Conservation (phyloP, 495 filamentous ascomycete genomes). For the Articulospora tetracladia region DNA sequence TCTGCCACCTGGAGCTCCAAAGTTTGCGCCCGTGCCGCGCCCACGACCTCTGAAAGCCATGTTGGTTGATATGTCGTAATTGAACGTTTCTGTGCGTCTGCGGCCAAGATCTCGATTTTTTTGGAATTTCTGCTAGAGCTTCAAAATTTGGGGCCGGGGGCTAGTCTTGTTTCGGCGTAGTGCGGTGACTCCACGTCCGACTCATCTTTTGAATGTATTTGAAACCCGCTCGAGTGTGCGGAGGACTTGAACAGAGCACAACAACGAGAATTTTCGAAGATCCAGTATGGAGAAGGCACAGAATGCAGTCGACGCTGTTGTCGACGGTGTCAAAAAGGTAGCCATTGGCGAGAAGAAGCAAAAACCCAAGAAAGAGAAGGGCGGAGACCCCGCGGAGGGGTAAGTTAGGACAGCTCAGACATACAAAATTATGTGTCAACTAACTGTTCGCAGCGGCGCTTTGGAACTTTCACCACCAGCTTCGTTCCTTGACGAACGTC, state of each 20-base stretch:
- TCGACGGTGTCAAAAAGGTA: slow-evolving; percentile 46
- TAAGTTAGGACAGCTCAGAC: slow-evolving; percentile 10
- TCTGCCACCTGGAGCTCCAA: slow-evolving; percentile 39
- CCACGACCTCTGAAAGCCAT: slow-evolving; percentile 30
- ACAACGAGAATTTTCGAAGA: background rate
- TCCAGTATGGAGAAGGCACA: slow-evolving; percentile 26
- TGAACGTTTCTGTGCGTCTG: background rate
- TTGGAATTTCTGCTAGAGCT: slow-evolving; percentile 4
- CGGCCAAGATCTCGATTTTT: background rate
- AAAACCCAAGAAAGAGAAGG: slow-evolving; percentile 46
- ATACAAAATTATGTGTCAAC: background rate
- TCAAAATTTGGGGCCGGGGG: slow-evolving; percentile 4
- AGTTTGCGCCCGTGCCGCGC: slow-evolving; percentile 29
- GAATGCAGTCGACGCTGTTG: slow-evolving; percentile 29
- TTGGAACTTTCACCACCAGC: slow-evolving; percentile 66
- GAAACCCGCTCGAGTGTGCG: background rate
- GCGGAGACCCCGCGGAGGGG: slow-evolving; percentile 34
- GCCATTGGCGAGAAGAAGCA: slow-evolving; percentile 38
- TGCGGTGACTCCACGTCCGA: background rate
- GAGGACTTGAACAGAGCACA: background rate
- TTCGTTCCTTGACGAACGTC: slow-evolving; percentile 76
- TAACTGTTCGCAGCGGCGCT: slow-evolving; percentile 8
- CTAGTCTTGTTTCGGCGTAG: background rate
- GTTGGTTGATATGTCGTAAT: slow-evolving; percentile 5
- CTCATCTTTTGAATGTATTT: background rate